Evolutionary conservation across 208 protist genomes (phyloP), one percentile per base, ranked within the genome.

Genomic region (Leishmania mexicana): DNA sequence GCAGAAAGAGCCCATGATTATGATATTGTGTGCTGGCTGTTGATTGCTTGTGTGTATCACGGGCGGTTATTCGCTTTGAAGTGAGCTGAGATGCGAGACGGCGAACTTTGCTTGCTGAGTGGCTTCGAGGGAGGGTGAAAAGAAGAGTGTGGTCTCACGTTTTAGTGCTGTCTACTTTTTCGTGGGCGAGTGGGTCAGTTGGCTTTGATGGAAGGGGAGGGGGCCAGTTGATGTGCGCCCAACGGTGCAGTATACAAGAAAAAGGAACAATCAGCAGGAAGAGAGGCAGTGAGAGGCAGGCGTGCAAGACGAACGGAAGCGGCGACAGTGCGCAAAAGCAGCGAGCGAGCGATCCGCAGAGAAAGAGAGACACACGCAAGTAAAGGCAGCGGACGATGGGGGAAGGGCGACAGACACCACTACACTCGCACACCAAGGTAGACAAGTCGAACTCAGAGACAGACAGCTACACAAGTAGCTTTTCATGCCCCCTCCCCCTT

Each of bases 1-100:
- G 78, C 77, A 82, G 78, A 38, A 54, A 54, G 71, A 75, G 31
- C 71, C 71, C 71, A 75, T 75, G 35, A 49, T 74, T 3, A 53
- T 57, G 71, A 57, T 28, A 38, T 17, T 58, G 71, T 35, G 28
- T 31, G 4, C 3, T n/a, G 13, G 31, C 15, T n/a, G 67, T n/a
- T 17, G 31, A 17, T 40, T 47, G 67, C n/a, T 40, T 70, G 64
- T 42, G 67, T 45, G 38, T 72, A 31, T n/a, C 24, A 49, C 24
- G 60, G 60, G 13, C 5, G n/a, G 60, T 35, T 31, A 13, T 65
- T 65, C n/a, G 3, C 60, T 38, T 38, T 65, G 10, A 38, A 65
- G 60, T 13, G 10, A 65, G n/a, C 60, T 19, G 60, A 3, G 60
- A 17, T 38, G 11, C n/a, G 11, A 65, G 60, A 17, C 60, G 3